Evolutionary conservation across 345 rosid species (phyloP).

Genomic region (Pugionium dolabratum): DNA sequence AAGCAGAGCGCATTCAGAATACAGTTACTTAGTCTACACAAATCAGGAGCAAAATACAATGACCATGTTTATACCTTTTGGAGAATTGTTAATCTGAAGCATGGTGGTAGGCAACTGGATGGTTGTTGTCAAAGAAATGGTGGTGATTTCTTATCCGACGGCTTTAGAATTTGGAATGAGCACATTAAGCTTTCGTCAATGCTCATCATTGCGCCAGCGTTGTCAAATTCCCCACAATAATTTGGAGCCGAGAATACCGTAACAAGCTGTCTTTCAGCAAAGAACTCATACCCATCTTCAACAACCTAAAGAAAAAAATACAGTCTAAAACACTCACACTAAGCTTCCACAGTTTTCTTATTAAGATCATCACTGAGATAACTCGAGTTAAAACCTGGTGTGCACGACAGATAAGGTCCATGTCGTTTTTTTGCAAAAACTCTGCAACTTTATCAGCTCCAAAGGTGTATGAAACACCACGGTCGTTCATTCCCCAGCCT

Average conservation of each 20-base stretch:
- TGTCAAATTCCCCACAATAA: slow-evolving; percentile 72
- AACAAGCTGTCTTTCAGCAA: slow-evolving; percentile 83
- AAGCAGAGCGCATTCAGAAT: neutral
- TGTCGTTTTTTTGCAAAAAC: slow-evolving; percentile 68
- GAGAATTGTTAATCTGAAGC: slow-evolving; percentile 17
- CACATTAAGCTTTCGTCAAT: slow-evolving; percentile 93
- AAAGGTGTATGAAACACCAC: slow-evolving; percentile 88
- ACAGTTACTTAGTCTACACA: too few relatives aligned
- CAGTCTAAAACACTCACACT: slow-evolving; percentile 1
- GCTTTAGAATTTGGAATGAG: slow-evolving; percentile 90
- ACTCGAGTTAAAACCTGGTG: slow-evolving; percentile 58
- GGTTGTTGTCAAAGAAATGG: slow-evolving; percentile 44
- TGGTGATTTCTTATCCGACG: slow-evolving; percentile 53
- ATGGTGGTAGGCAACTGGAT: neutral
- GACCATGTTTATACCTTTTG: slow-evolving; percentile 15
- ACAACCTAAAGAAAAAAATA: slow-evolving; percentile 55
- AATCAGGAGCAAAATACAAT: too few relatives aligned
- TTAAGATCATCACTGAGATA: neutral
- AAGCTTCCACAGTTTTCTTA: neutral
- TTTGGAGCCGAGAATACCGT: slow-evolving; percentile 59
- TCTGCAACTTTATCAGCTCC: slow-evolving; percentile 78
- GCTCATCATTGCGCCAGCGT: slow-evolving; percentile 96
- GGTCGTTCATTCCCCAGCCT: slow-evolving; percentile 94
- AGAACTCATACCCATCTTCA: slow-evolving; percentile 94
- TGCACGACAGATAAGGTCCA: slow-evolving; percentile 95